These are phyloP conservation scores for Debaryomyces subglobosus DNA, from an alignment of 1,139 yeast genomes.

Conservation along the genomic window DNA sequence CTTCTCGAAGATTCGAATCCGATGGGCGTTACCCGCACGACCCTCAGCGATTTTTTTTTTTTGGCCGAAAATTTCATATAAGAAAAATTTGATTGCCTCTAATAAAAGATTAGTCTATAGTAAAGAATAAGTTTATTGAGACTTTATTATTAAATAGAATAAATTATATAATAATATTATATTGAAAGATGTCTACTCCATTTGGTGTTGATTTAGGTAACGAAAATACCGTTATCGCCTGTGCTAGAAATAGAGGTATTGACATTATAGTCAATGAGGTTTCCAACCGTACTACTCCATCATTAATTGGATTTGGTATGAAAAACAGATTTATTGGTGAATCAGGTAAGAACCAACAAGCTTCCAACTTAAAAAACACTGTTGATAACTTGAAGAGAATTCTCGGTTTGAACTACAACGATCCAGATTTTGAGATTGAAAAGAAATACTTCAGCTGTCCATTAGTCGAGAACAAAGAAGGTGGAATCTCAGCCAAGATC, in stretches of 20 bases:
- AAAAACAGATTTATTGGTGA: conserved; percentile 95
- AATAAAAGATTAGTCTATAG: not conserved
- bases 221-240: conserved; percentile 90
- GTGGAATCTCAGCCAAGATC: conserved; percentile 83
- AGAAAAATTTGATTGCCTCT: conserved; percentile 7
- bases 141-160: conserved; percentile 5
- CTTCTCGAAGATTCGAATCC: conserved; percentile 11
- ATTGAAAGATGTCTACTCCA: conserved; percentile 62
- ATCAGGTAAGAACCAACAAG: conserved; percentile 93
- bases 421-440: conserved; percentile 81
- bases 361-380: conserved; percentile 93
- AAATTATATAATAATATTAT: conserved; percentile 8
- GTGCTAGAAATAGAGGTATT: conserved; percentile 98
- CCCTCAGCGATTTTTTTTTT: conserved; percentile 1
- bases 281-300: conserved; percentile 95
- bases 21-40: conserved; percentile 4
- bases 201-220: conserved; percentile 99
- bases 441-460: conserved; percentile 71
- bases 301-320: conserved; percentile 89
- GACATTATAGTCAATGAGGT: conserved; percentile 98
- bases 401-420: conserved; percentile 73
- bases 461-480: conserved; percentile 69
- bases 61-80: conserved; percentile 7
- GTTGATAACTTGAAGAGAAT: conserved; percentile 93
- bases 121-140: conserved; percentile 3